Percentiles rank a stretch among this genome's conserved stretches.
These are phyloP conservation scores for Micractinium conductrix DNA, from an alignment of 139 green algal genomes.

Conservation along the genomic window DNA sequence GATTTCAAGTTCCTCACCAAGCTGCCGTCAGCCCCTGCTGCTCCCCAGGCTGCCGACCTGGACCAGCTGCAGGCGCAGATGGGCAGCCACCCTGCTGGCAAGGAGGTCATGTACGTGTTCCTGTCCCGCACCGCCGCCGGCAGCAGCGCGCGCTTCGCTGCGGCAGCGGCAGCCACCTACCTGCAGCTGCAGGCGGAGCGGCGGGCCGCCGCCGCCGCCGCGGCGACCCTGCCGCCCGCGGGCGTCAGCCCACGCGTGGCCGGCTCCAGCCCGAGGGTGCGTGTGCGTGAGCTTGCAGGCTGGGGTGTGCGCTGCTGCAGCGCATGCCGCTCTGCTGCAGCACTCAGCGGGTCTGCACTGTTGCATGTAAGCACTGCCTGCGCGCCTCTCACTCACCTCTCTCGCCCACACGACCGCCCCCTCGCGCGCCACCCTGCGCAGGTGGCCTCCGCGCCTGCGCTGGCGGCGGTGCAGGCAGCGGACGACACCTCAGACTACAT, in stretches of 20 bases:
- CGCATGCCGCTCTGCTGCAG: too few species aligned
- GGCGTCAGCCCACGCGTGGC: constrained; percentile 15
- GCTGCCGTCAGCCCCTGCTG: too few species aligned
- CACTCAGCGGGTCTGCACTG: too few species aligned
- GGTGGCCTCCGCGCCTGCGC: not conserved
- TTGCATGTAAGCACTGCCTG: too few species aligned
- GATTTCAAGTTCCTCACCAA: too few species aligned
- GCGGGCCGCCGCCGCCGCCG: constrained; percentile 14
- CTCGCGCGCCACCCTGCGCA: not conserved
- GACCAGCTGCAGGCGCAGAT: constrained; percentile 72
- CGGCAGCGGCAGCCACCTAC: constrained; percentile 55
- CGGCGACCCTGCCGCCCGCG: not conserved
- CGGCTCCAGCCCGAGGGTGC: not conserved
- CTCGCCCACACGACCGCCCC: not conserved
- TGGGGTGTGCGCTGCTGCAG: too few species aligned
- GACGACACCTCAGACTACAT: constrained; percentile 6
- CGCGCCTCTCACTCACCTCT: too few species aligned
- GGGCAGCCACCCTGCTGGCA: constrained; percentile 30
- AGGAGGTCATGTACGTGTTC: constrained; percentile 72
- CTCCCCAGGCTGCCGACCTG: constrained; percentile 67
- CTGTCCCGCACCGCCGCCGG: constrained; percentile 77
- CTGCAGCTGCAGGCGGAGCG: constrained; percentile 35
- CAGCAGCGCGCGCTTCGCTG: constrained; percentile 69
- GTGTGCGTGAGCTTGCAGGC: not conserved
- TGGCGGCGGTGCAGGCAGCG: not conserved